These are phyloP conservation scores for Thalassiosira livingstoniorum DNA, from an alignment of 352 stramenopile genomes.

Conservation along the genomic window DNA sequence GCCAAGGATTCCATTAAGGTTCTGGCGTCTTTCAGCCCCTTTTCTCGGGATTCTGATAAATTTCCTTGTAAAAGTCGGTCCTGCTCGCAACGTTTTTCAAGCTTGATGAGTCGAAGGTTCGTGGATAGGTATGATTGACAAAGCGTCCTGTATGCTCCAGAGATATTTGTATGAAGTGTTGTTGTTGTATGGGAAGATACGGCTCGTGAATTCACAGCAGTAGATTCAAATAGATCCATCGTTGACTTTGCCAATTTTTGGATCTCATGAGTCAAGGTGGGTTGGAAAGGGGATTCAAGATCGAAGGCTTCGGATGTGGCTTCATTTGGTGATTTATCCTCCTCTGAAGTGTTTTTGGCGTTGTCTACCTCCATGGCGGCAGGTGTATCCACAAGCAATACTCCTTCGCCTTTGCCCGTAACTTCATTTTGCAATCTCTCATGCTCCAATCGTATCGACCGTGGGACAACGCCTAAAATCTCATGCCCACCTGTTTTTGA, in stretches of 20 bases:
- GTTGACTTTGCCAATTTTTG: conserved; percentile 50
- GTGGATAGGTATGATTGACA: conserved; percentile 91
- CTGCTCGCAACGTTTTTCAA: conserved; percentile 93
- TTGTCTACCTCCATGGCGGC: neutral
- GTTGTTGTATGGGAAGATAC: conserved; percentile 85
- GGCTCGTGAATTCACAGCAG: conserved; percentile 59
- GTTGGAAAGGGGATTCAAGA: conserved; percentile 32
- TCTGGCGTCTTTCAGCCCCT: conserved; percentile 82
- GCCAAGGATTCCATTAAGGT: conserved; percentile 84
- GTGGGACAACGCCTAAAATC: conserved; percentile 68
- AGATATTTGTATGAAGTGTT: conserved; percentile 87
- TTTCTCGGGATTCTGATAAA: conserved; percentile 87
- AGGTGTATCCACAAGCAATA: conserved; percentile 12
- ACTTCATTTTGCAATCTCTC: conserved; percentile 52
- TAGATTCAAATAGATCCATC: conserved; percentile 71
- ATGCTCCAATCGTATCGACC: conserved; percentile 48
- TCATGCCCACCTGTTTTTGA: conserved; percentile 92
- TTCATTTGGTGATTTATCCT: conserved; percentile 3
- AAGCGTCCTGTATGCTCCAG: conserved; percentile 90
- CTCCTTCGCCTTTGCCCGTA: conserved; percentile 40
- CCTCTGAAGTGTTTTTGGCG: neutral
- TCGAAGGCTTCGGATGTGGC: conserved; percentile 8
- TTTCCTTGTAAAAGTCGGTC: conserved; percentile 85
- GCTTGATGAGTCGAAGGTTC: conserved; percentile 90
- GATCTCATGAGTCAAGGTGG: conserved; percentile 36